Base-by-base conservation (phyloP, 345 rosid species). In the Euphorbia tirucalli region DNA sequence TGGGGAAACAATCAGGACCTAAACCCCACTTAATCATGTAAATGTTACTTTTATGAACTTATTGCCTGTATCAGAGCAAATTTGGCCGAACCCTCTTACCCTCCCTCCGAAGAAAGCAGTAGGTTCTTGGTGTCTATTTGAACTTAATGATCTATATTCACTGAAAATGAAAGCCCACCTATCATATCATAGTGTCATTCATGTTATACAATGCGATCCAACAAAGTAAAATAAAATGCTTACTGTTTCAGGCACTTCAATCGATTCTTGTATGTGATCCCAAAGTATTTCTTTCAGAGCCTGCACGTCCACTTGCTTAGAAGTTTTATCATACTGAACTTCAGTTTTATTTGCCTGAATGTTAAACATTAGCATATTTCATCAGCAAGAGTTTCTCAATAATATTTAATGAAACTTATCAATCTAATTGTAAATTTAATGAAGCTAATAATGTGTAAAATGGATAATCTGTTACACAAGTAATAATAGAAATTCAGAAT, bases 291-390 rank as follows among this genome's bases (percentile, higher is more conserved):
- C 92, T 77, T 91, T 93, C 64, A 91, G 80, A 56, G 75, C 77
- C 81, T 90, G 97, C 68, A 93, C 96, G 66, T 93, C 97, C 66
- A 93, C 96, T 92, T 85, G 98, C 80, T 92, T 90, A 61, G 93
- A 86, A 65, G 91, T 87, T 80, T 83, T 87, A 72, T 93, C 98
- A 78, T 87, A 93, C 65, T 83, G 80, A 35, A 90, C 93, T 64
- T 91, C 97, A 70, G 83, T 83, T 78, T 90, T 93, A 69, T 80
- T 84, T 67, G 90, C 90, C 98, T 93, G 85, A 57, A 58, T 57
- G 50, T 35, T 24, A 35, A 66, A 31, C 19, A 65, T 50, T 1
- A 55, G 55, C 18, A 28, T 41, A 41, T 60, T 60, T 55, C 10
- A 27, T 55, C 21, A 41, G 44, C 44, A 41, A 41, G 44, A 41